Base-by-base conservation (phyloP, 2,329 filamentous ascomycete genomes). In the Pseudogymnoascus destructans region DNA sequence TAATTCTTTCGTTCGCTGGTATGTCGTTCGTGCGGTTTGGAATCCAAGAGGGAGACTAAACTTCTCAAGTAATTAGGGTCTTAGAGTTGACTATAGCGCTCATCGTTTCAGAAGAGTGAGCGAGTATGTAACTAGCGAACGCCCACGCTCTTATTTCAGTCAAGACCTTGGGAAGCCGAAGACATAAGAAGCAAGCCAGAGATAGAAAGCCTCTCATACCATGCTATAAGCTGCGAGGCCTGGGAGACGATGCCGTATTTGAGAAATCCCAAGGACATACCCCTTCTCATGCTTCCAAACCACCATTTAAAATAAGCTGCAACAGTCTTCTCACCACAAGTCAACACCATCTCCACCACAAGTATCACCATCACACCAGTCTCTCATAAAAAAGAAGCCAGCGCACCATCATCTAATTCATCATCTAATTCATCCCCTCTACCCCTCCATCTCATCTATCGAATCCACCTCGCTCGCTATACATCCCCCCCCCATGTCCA, bases 381-480 rank as follows among this genome's bases (percentile, higher is more conserved):
- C 46, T 13, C 15, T 5, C 25, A 30, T 19, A 8, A 52, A 30
- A 46, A 25, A 46, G n/a, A 49, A 10, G 25, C n/a, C n/a, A 30
- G n/a, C 8, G 25, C 25, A 19, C 9, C 4, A 52, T 52, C 46
- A 30, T 52, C 46, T 52, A 52, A 32, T 52, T 52, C 46, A 32
- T 52, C n/a, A 30, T 52, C n/a, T n/a, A n/a, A n/a, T n/a, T n/a
- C 25, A 52, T 52, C 32, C 46, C 46, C 30, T 52, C 46, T 52
- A 52, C 42, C 21, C 38, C 8, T 42, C 38, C 23, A 49, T 23
- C 25, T 19, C 25, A 52, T 52, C 46, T 52, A 52, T 21, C 46
- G n/a, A 17, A 5, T 17, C 5, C 46, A 11, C 25, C 25, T 13
- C 46, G 6, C 46, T 13, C n/a, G 25, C 46, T 52, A 52, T 52